Evolutionary conservation across 176 grass and related monocot species (phyloP).

Genomic region (Neostapfia colusana): DNA sequence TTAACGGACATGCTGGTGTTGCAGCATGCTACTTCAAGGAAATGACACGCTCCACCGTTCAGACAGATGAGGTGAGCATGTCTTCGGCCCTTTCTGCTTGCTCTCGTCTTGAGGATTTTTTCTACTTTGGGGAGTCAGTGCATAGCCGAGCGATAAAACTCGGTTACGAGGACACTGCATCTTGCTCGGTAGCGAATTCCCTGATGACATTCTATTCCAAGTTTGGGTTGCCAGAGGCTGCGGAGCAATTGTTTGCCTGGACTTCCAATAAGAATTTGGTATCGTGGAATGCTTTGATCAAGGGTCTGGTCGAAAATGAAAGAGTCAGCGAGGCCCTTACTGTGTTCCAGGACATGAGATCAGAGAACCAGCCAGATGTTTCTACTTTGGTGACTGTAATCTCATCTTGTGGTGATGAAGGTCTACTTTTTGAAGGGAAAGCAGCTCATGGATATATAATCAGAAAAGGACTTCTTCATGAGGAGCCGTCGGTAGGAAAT

Average conservation of each 20-base stretch:
- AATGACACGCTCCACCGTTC: conserved; percentile 41
- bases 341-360: conserved; percentile 55
- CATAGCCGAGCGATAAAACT: conserved; percentile 57
- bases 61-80: conserved; percentile 58
- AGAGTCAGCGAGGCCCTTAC: conserved; percentile 35
- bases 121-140: conserved; percentile 59
- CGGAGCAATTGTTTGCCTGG: conserved; percentile 43
- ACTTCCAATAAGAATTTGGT: conserved; percentile 53
- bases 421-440: conserved; percentile 53
- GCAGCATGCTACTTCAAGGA: conserved; percentile 61
- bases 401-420: conserved; percentile 55
- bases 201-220: conserved; percentile 70
- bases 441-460: conserved; percentile 61
- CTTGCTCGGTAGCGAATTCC: conserved; percentile 57
- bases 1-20: conserved; percentile 37
- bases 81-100: conserved; percentile 54
- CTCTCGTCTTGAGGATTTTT: conserved; percentile 25
- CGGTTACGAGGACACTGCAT: conserved; percentile 43
- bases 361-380: conserved; percentile 42
- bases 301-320: conserved; percentile 50
- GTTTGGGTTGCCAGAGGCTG: conserved; percentile 38
- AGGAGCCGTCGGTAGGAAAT: conserved; percentile 53
- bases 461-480: conserved; percentile 32
- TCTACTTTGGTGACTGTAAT: conserved; percentile 60
- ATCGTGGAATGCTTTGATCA: conserved; percentile 84